Evolutionary conservation across 805 yeast genomes (phyloP).

Genomic region (Babjeviella inositovora): DNA sequence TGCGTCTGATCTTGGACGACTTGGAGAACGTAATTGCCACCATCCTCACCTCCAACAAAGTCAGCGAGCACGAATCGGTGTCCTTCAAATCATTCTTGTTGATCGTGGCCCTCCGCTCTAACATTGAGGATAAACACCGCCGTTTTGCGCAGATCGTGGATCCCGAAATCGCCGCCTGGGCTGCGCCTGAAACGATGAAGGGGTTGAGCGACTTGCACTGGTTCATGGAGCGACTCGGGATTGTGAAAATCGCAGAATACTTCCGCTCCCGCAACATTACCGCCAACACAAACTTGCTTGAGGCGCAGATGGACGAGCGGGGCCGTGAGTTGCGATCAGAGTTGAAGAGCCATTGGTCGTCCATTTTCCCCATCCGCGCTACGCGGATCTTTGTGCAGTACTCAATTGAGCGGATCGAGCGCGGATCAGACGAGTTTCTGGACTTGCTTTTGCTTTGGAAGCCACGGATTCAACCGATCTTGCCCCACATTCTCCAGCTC

Average conservation of each 20-base stretch:
- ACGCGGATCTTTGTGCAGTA: conserved; percentile 91
- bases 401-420: conserved; percentile 81
- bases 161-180: conserved; percentile 87
- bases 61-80: conserved; percentile 83
- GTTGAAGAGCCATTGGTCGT: conserved; percentile 83
- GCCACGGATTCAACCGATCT: conserved; percentile 81
- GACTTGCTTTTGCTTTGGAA: conserved; percentile 64
- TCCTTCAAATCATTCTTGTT: conserved; percentile 85
- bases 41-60: conserved; percentile 49
- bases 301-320: conserved; percentile 78
- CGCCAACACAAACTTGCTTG: conserved; percentile 57
- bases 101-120: conserved; percentile 81
- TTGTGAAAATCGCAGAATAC: conserved; percentile 84
- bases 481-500: conserved; percentile 81
- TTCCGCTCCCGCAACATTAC: conserved; percentile 72
- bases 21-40: conserved; percentile 67
- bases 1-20: conserved; percentile 67
- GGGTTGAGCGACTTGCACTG: conserved; percentile 84
- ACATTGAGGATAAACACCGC: conserved; percentile 56
- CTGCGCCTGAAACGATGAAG: conserved; percentile 77
- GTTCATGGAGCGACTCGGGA: conserved; percentile 97
- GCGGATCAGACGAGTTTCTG: conserved; percentile 59
- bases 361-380: conserved; percentile 88
- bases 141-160: conserved; percentile 81
- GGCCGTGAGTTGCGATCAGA: conserved; percentile 66